These are phyloP conservation scores for Mucor irregularis DNA, from an alignment of 371 early-diverging fungal species.

Conservation along the genomic window DNA sequence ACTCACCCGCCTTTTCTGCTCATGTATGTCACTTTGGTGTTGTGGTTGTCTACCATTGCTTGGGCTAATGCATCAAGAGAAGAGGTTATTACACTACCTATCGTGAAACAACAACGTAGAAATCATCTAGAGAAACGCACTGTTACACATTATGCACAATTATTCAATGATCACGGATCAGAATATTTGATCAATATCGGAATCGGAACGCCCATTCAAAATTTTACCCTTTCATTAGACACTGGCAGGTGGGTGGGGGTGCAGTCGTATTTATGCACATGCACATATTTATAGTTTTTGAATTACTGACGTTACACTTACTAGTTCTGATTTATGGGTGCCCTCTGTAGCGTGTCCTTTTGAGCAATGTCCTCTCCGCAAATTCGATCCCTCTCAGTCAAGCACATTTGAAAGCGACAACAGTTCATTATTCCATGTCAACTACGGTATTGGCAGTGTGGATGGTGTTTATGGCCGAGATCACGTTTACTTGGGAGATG, in stretches of 20 bases:
- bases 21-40: not conserved
- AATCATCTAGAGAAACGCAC: not conserved
- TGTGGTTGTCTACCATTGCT: not conserved
- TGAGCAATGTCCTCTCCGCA: slow-evolving; percentile 9
- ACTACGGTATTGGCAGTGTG: slow-evolving; percentile 28
- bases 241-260: slow-evolving; percentile 27
- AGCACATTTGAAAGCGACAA: slow-evolving; percentile 12
- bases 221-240: slow-evolving; percentile 21
- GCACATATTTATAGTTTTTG: too few species aligned
- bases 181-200: slow-evolving; percentile 18
- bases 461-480: slow-evolving; percentile 27
- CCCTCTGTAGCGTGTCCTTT: slow-evolving; percentile 18
- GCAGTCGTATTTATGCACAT: too few species aligned
- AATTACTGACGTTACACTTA: not conserved
- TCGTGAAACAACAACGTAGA: not conserved
- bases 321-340: slow-evolving; percentile 29
- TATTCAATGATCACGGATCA: slow-evolving; percentile 15
- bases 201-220: slow-evolving; percentile 19
- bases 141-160: not conserved
- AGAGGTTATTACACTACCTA: not conserved
- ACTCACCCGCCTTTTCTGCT: too few species aligned
- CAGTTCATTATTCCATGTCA: slow-evolving; percentile 6
- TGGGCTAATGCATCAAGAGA: not conserved
- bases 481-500: slow-evolving; percentile 17
- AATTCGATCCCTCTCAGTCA: slow-evolving; percentile 20